Conservation (phyloP, 257 asterid species). For the Nicotiana noctiflora region DNA sequence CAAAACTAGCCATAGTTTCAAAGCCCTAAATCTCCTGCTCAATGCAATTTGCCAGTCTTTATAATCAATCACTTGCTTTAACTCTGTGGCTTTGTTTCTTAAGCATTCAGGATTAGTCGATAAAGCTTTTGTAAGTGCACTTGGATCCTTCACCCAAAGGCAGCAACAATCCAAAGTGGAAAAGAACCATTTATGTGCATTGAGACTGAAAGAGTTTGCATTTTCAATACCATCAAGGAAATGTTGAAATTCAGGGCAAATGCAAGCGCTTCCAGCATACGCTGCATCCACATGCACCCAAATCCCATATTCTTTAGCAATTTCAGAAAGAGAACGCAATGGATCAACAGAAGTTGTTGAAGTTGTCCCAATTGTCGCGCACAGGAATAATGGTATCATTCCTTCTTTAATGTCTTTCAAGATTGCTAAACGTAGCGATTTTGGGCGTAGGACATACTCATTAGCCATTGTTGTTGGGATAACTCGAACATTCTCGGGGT, state of each 20-base stretch:
- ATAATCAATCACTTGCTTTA: slow-evolving; percentile 62
- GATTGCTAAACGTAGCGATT: slow-evolving; percentile 30
- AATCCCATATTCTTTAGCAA: slow-evolving; percentile 36
- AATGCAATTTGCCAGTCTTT: slow-evolving; percentile 79
- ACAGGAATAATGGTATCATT: slow-evolving; percentile 47
- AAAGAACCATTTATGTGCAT: slow-evolving; percentile 75
- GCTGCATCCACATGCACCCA: slow-evolving; percentile 89
- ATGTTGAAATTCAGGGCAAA: slow-evolving; percentile 60
- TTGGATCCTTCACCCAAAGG: slow-evolving; percentile 70
- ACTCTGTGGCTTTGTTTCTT: slow-evolving; percentile 57
- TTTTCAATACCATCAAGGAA: slow-evolving; percentile 61
- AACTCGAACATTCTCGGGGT: slow-evolving; percentile 43
- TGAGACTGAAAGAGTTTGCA: slow-evolving; percentile 67
- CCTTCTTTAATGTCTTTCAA: slow-evolving; percentile 40
- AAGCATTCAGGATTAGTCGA: slow-evolving; percentile 59
- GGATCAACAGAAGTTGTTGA: slow-evolving; percentile 64
- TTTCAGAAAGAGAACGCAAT: slow-evolving; percentile 38
- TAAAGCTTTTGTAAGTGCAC: slow-evolving; percentile 44
- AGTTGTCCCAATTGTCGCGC: slow-evolving; percentile 68
- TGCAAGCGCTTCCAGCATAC: slow-evolving; percentile 71
- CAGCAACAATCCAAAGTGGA: slow-evolving; percentile 74
- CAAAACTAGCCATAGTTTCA: slow-evolving; percentile 66
- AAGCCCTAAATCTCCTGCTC: slow-evolving; percentile 65
- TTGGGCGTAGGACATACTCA: slow-evolving; percentile 34
- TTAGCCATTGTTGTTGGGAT: slow-evolving; percentile 30